phyloP scores from a whole-genome alignment of 148 eudicot species.

The Drosera capensis region DNA sequence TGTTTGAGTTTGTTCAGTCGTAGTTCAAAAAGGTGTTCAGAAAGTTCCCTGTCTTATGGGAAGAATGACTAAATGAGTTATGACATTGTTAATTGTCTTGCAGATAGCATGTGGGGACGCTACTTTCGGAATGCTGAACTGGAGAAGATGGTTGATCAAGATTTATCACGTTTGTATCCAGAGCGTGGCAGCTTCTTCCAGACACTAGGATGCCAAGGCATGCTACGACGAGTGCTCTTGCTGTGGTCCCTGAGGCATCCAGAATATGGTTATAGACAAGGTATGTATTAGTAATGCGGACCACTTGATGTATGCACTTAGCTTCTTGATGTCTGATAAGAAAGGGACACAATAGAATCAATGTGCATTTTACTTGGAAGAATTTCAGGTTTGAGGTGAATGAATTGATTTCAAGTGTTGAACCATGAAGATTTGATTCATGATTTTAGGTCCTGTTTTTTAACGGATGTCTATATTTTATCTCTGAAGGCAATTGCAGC shows the following conservation, averaged over 20 bases:
- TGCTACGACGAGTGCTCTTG: constrained; percentile 74
- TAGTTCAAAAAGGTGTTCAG: too few species aligned
- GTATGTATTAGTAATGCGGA: too few species aligned
- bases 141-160: constrained; percentile 91
- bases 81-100: constrained; percentile 4
- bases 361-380: too few species aligned
- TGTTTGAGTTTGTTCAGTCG: too few species aligned
- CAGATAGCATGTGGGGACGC: constrained; percentile 98
- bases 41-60: neutral
- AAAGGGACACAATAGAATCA: too few species aligned
- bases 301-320: too few species aligned
- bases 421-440: too few species aligned
- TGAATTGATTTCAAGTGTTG: too few species aligned
- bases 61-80: neutral
- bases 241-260: constrained; percentile 96
- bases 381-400: too few species aligned
- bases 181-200: constrained; percentile 93
- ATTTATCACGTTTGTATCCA: constrained; percentile 92
- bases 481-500: neutral
- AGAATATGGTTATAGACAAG: constrained; percentile 94
- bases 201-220: constrained; percentile 78
- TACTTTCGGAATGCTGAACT: constrained; percentile 88
- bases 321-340: too few species aligned
- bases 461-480: neutral
- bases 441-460: too few species aligned